These are phyloP conservation scores for Karstenula rhodostoma DNA, from an alignment of 2,329 filamentous ascomycete species.

Conservation along the genomic window DNA sequence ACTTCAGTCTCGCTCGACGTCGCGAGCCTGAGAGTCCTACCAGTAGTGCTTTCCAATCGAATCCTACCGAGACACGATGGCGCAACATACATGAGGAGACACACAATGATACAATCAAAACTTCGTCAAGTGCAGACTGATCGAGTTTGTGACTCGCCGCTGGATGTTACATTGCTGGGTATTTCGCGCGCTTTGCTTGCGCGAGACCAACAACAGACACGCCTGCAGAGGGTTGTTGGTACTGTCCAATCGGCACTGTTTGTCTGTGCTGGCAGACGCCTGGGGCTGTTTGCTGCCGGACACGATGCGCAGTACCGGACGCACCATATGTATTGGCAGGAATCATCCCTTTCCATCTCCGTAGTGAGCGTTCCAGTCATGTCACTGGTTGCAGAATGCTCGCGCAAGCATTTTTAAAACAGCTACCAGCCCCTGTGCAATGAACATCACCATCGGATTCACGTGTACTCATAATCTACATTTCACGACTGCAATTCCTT, in stretches of 20 bases:
- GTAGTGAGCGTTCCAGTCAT: not conserved
- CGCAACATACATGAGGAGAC: conserved; percentile 34
- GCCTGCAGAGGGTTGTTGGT: not conserved
- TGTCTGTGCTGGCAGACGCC: not conserved
- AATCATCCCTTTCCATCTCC: not conserved
- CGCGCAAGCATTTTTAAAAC: not conserved
- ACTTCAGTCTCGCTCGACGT: conserved; percentile 53
- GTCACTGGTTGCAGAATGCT: not conserved
- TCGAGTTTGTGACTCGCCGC: not conserved
- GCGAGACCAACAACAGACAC: not conserved
- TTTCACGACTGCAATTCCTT: not conserved
- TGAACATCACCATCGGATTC: not conserved
- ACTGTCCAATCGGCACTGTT: not conserved
- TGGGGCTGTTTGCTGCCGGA: conserved; percentile 3
- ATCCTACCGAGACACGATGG: conserved; percentile 38
- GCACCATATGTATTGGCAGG: conserved; percentile 1
- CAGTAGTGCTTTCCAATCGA: conserved; percentile 28
- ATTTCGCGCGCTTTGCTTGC: not conserved
- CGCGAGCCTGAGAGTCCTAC: conserved; percentile 29
- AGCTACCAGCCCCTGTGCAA: too few relatives aligned
- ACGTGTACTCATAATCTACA: not conserved
- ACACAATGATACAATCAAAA: conserved; percentile 12
- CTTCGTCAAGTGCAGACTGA: conserved; percentile 1
- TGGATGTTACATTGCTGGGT: not conserved
- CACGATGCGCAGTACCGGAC: not conserved